Percentiles rank a stretch among this genome's conserved stretches.
phyloP scores from a whole-genome alignment of 2,329 filamentous ascomycete genomes.

The Beauveria sp. region DNA sequence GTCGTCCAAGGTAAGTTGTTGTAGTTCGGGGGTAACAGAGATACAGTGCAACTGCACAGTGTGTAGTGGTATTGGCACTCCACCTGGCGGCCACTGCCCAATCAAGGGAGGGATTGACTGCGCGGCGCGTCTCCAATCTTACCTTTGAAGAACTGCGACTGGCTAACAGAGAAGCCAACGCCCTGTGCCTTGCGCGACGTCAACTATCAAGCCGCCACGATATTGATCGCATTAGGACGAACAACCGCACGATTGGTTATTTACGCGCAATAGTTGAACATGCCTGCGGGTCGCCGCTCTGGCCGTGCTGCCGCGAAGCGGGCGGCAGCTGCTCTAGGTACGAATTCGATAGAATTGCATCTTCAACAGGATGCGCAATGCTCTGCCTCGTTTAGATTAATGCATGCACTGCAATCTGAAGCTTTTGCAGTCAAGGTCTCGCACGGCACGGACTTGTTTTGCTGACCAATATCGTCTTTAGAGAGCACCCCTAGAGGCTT shows the following conservation, averaged over 20 bases:
- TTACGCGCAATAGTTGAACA: background rate
- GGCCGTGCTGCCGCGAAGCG: constrained; percentile 47
- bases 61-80: background rate
- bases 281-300: constrained; percentile 35
- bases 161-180: background rate
- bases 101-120: constrained; percentile 17
- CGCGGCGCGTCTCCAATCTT: constrained; percentile 20
- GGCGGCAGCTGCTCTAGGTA: constrained; percentile 46
- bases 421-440: background rate
- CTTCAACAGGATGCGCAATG: background rate
- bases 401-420: background rate
- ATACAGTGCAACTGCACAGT: constrained; percentile 16
- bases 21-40: background rate
- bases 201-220: background rate
- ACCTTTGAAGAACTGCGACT: background rate
- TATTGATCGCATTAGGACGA: background rate
- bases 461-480: constrained; percentile 17
- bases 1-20: too few relatives aligned
- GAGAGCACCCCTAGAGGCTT: constrained; percentile 37
- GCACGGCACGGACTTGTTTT: background rate
- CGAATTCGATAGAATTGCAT: constrained; percentile 19
- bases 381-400: background rate
- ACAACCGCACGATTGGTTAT: background rate
- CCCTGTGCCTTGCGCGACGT: background rate
- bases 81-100: constrained; percentile 15